Evolutionary conservation across 139 green algal genomes (phyloP).

Genomic region (Picochlorum sp.): DNA sequence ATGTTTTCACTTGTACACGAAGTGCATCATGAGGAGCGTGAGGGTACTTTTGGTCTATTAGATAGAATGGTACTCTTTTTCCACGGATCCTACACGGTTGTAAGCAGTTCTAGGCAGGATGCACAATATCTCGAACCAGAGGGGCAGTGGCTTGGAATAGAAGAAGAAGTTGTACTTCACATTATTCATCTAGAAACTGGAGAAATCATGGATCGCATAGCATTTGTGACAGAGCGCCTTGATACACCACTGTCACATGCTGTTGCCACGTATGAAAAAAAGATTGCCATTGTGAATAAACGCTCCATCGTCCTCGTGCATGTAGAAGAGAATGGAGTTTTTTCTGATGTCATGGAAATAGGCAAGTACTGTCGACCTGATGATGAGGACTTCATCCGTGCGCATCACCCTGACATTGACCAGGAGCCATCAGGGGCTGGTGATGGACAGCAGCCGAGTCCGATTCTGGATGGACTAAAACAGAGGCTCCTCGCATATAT

Average conservation of each 20-base stretch:
- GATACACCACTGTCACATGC: background rate
- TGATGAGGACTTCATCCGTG: background rate
- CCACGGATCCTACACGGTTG: background rate
- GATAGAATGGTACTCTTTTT: slow-evolving; percentile 9
- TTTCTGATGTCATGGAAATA: slow-evolving; percentile 11
- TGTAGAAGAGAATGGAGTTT: slow-evolving; percentile 1
- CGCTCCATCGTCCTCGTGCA: background rate
- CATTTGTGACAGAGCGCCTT: background rate
- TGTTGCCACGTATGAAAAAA: slow-evolving; percentile 9
- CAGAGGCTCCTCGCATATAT: slow-evolving; percentile 24
- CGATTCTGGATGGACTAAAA: slow-evolving; percentile 17
- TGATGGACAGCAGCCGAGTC: background rate
- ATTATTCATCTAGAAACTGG: slow-evolving; percentile 4
- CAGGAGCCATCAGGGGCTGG: slow-evolving; percentile 22
- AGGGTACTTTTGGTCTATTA: slow-evolving; percentile 13
- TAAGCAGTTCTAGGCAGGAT: slow-evolving; percentile 3
- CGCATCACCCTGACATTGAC: slow-evolving; percentile 6
- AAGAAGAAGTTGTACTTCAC: slow-evolving; percentile 13
- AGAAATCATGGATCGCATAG: slow-evolving; percentile 6
- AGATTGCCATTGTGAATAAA: slow-evolving; percentile 18
- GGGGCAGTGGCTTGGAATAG: background rate
- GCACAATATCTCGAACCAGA: background rate
- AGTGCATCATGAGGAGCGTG: background rate
- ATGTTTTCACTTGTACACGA: slow-evolving; percentile 14
- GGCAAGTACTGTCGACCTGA: slow-evolving; percentile 19